Percentiles rank a stretch among this genome's conserved stretches.
Evolutionary conservation across 768 basidiomycete species (phyloP).

Genomic region (Vararia minispora): DNA sequence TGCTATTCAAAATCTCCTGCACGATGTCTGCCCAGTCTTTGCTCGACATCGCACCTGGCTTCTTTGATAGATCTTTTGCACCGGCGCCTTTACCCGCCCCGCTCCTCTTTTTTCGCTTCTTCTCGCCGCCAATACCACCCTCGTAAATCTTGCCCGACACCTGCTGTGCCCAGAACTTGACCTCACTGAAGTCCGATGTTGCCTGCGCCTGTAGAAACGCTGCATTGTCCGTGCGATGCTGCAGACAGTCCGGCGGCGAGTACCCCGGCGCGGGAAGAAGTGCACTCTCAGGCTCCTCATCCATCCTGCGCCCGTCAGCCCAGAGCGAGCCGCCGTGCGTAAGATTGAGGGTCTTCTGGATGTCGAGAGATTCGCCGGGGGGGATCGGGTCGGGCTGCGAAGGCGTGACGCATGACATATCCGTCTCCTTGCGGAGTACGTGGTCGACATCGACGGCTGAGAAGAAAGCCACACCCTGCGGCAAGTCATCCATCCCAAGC

Average conservation of each 20-base stretch:
- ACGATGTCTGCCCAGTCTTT: slow-evolving; percentile 16
- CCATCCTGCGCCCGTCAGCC: slow-evolving; percentile 50
- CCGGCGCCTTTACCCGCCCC: slow-evolving; percentile 5
- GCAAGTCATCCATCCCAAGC: slow-evolving; percentile 93
- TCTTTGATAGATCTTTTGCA: no score
- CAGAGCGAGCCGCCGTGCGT: slow-evolving; percentile 63
- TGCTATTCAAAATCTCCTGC: slow-evolving; percentile 14
- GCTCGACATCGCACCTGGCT: slow-evolving; percentile 10
- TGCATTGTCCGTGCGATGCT: slow-evolving; percentile 50
- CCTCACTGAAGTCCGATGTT: slow-evolving; percentile 56
- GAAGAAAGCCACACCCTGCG: slow-evolving; percentile 94
- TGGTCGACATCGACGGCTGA: slow-evolving; percentile 90
- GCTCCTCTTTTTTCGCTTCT: slow-evolving; percentile 14
- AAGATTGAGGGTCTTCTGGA: slow-evolving; percentile 47
- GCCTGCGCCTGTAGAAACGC: slow-evolving; percentile 73
- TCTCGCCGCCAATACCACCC: slow-evolving; percentile 21
- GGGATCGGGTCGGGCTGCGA: slow-evolving; percentile 77
- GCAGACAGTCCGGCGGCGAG: slow-evolving; percentile 44
- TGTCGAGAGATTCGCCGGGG: slow-evolving; percentile 80
- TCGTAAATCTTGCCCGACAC: slow-evolving; percentile 30
- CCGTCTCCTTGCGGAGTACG: slow-evolving; percentile 89
- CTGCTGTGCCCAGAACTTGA: slow-evolving; percentile 54
- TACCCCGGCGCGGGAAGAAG: slow-evolving; percentile 33
- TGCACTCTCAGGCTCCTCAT: slow-evolving; percentile 21
- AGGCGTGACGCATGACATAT: slow-evolving; percentile 92